phyloP scores from a whole-genome alignment of 495 filamentous ascomycete species.

The Aspergillus ostianus region DNA sequence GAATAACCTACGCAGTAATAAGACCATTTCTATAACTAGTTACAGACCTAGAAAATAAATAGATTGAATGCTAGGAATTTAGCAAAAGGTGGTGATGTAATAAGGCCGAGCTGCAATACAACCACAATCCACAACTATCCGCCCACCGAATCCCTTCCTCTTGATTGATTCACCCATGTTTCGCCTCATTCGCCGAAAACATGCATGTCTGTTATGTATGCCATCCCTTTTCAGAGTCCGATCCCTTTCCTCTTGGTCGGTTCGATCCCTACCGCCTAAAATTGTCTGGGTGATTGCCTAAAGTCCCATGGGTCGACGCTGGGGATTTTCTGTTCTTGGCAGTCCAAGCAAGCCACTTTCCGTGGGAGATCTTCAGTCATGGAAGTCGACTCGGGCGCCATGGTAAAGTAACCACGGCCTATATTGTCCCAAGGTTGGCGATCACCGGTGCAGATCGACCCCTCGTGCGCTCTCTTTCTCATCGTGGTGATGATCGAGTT shows the following conservation, averaged over 20 bases:
- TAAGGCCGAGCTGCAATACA: not conserved
- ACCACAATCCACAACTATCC: not conserved
- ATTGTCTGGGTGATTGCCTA: too few relatives aligned
- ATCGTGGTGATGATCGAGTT: not conserved
- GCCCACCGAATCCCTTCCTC: not conserved
- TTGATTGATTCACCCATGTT: not conserved
- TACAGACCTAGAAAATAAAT: not conserved
- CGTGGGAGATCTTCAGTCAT: conserved; percentile 2
- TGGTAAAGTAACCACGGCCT: not conserved
- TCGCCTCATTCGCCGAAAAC: not conserved
- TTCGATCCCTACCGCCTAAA: not conserved
- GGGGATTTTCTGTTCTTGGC: conserved; percentile 8
- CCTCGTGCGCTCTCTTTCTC: not conserved
- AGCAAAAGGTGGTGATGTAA: not conserved
- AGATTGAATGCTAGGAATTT: not conserved
- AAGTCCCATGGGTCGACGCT: too few relatives aligned
- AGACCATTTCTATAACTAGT: too few relatives aligned
- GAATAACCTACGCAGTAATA: not conserved
- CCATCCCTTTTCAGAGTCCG: not conserved
- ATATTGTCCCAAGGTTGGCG: not conserved
- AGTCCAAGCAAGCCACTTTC: conserved; percentile 7
- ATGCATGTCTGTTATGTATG: not conserved
- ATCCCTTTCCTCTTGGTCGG: not conserved
- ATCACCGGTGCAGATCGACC: conserved; percentile 10
- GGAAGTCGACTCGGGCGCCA: not conserved